Percentiles rank a stretch among this genome's conserved stretches.
Evolutionary conservation across 768 basidiomycete species (phyloP).

Genomic region (Naganishia friedmannii): DNA sequence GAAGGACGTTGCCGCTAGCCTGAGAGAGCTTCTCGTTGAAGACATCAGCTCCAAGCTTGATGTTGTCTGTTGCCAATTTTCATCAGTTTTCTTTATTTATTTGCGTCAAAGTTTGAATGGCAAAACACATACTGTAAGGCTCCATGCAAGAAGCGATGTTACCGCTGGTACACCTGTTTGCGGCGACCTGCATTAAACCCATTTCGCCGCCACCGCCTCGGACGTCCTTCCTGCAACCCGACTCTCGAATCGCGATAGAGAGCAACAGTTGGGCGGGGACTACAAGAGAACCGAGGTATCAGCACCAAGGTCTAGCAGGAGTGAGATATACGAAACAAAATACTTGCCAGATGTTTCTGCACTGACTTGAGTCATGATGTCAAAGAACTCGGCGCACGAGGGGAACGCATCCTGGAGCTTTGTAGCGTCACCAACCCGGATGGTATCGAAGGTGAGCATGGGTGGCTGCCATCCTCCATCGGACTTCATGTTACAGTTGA

Average conservation of each 20-base stretch:
- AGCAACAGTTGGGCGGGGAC: constrained; percentile 76
- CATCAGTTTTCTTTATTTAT: not conserved
- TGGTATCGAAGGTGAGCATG: constrained; percentile 58
- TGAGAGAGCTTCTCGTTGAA: constrained; percentile 34
- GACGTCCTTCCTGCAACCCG: constrained; percentile 64
- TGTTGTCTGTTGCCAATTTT: constrained; percentile 37
- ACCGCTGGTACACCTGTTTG: constrained; percentile 62
- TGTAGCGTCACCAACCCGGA: constrained; percentile 38
- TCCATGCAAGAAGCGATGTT: not conserved
- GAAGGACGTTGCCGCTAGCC: constrained; percentile 43
- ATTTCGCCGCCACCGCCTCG: constrained; percentile 77
- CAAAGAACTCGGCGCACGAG: constrained; percentile 44
- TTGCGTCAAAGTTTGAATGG: too few species aligned
- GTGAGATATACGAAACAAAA: not conserved
- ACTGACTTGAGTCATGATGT: constrained; percentile 44
- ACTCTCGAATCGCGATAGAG: constrained; percentile 85
- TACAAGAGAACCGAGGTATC: not conserved
- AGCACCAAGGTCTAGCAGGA: not conserved
- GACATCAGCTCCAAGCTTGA: constrained; percentile 54
- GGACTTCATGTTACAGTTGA: constrained; percentile 68
- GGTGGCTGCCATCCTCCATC: constrained; percentile 70
- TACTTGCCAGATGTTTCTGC: constrained; percentile 39
- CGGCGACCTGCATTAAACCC: constrained; percentile 82
- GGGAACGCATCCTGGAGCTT: constrained; percentile 40
- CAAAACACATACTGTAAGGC: constrained; percentile 2